These are phyloP conservation scores for Parastagonospora nodorum DNA, from an alignment of 2,329 filamentous ascomycete species.

Conservation along the genomic window DNA sequence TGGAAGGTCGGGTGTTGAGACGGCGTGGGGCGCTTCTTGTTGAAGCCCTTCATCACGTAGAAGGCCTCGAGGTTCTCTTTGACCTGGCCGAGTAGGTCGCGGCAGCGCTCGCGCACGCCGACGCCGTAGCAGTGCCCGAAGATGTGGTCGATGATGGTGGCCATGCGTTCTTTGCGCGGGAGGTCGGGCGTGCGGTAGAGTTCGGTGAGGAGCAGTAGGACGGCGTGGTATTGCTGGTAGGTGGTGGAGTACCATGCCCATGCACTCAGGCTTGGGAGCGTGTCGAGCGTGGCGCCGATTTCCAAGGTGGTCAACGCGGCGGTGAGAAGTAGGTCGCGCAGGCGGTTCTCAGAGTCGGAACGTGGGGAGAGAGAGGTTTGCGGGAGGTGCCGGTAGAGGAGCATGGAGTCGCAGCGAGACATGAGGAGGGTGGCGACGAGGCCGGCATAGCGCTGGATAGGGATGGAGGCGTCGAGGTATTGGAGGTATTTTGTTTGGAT, in stretches of 20 bases:
- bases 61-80: slow-evolving; percentile 48
- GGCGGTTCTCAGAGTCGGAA: slow-evolving; percentile 43
- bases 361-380: slow-evolving; percentile 41
- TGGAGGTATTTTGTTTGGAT: slow-evolving; percentile 43
- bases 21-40: slow-evolving; percentile 31
- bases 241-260: slow-evolving; percentile 48
- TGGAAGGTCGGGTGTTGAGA: slow-evolving; percentile 38
- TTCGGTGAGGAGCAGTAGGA: slow-evolving; percentile 44
- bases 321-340: slow-evolving; percentile 44
- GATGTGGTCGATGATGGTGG: slow-evolving; percentile 47
- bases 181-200: slow-evolving; percentile 45
- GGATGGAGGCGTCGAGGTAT: slow-evolving; percentile 38
- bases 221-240: slow-evolving; percentile 47
- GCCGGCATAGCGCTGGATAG: slow-evolving; percentile 45
- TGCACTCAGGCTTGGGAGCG: slow-evolving; percentile 38
- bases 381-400: slow-evolving; percentile 45
- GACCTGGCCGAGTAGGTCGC: slow-evolving; percentile 43
- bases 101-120: slow-evolving; percentile 41
- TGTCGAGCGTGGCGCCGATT: slow-evolving; percentile 47
- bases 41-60: slow-evolving; percentile 46
- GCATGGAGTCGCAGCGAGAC: slow-evolving; percentile 47
- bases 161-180: slow-evolving; percentile 42
- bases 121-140: slow-evolving; percentile 48
- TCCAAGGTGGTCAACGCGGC: slow-evolving; percentile 45
- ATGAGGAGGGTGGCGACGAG: slow-evolving; percentile 45